Evolutionary conservation across 345 rosid species (phyloP), one percentile per base, ranked within the genome.

Genomic region (Populus simonii): DNA sequence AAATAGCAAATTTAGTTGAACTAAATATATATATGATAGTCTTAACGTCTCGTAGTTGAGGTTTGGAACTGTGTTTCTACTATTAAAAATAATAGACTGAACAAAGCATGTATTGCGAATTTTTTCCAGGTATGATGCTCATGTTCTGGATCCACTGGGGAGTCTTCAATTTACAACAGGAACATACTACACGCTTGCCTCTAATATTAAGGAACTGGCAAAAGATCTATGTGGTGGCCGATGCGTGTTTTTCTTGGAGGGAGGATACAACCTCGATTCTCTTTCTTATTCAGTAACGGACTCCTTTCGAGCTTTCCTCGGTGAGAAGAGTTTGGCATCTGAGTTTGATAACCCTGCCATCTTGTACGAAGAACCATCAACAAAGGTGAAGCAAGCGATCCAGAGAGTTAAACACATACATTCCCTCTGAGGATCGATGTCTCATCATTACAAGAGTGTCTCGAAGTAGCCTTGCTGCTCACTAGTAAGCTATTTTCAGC

Each of bases 211-310:
- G 81, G 96, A 82, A 78, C 92, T 95, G 2, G 97, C 99, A 0
- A 88, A 88, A 77, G 93, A 93, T 77, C 85, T 93, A 10, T 94
- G 99, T 2, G 91, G 92, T 2, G 97, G 99, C 0, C 91, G 96
- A 6, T 95, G 99, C 17, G 88, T 93, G 61, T 95, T 93, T 79
- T 95, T 92, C 90, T 81, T 92, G 84, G 99, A 95, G 84, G 99
- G 99, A 62, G 99, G 99, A 38, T 91, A 93, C 89, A 95, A 95
- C 83, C 98, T 93, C 65, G 82, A 90, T 23, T 90, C 99, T 25
- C 93, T 95, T 70, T 92, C 99, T 9, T 77, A 92, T 70, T 93
- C 99, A 0, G 97, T 93, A 47, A 89, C 94, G 3, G 99, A 93
- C 80, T 87, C 93, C 17, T 95, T 95, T 80, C 87, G 93, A 5